Conservation (phyloP, 805 yeast species). For the Kockiozyma suomiensis region DNA sequence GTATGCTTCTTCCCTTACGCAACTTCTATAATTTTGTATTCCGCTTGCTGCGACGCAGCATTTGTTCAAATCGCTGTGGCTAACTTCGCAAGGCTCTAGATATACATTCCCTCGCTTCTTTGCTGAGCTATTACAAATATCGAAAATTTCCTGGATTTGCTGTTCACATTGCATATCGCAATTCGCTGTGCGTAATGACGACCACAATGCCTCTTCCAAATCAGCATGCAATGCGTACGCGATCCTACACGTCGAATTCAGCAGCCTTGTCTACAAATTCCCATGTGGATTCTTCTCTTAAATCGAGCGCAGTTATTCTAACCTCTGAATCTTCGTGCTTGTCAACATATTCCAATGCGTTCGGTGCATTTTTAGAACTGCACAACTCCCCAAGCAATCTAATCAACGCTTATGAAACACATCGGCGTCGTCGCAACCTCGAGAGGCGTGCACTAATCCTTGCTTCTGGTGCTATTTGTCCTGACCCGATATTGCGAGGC, state of each 20-base stretch:
- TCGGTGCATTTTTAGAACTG: conserved; percentile 18
- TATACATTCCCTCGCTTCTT: too few species aligned
- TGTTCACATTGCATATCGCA: background rate
- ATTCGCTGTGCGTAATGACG: background rate
- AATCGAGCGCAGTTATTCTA: background rate
- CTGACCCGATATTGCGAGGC: conserved; percentile 28
- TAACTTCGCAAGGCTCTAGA: too few species aligned
- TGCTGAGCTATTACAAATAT: too few species aligned
- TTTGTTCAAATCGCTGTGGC: too few species aligned
- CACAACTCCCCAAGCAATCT: conserved; percentile 16
- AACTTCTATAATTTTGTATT: too few species aligned
- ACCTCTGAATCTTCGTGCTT: background rate
- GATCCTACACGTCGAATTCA: background rate
- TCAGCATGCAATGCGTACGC: background rate
- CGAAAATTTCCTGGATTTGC: too few species aligned
- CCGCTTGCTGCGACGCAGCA: too few species aligned
- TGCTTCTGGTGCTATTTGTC: conserved; percentile 13
- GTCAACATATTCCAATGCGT: background rate
- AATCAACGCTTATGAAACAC: conserved; percentile 24
- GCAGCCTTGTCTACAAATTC: background rate
- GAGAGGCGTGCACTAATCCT: conserved; percentile 12
- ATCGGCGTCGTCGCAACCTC: conserved; percentile 24
- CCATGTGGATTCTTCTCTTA: background rate
- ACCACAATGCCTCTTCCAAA: background rate
- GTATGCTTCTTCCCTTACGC: too few species aligned